Evolutionary conservation across 2,329 filamentous ascomycete species (phyloP).

Genomic region (Aspergillus awamori): DNA sequence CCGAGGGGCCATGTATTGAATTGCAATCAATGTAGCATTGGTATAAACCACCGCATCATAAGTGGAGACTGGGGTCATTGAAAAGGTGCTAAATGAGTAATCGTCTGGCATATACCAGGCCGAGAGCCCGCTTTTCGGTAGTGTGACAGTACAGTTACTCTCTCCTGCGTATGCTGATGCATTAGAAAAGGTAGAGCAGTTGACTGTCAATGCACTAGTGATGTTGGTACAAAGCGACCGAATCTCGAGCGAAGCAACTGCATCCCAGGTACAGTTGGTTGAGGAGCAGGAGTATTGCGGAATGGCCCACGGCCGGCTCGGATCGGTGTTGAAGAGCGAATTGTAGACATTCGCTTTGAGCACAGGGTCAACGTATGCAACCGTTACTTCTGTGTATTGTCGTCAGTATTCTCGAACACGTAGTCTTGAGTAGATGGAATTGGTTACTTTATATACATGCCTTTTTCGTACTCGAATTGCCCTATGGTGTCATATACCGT

Average conservation of each 20-base stretch:
- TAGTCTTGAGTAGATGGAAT: neutral
- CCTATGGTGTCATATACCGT: no score
- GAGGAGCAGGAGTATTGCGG: constrained; percentile 15
- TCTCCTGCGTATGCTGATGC: no score
- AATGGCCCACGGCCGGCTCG: constrained; percentile 11
- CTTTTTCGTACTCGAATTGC: no score
- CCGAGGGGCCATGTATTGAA: no score
- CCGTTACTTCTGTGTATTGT: neutral
- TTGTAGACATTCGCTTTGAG: constrained; percentile 19
- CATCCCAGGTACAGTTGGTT: constrained; percentile 19
- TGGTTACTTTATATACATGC: no score
- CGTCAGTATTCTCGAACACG: neutral
- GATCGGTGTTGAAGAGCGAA: constrained; percentile 15
- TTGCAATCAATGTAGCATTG: no score
- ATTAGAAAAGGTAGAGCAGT: constrained; percentile 1
- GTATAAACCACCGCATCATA: no score
- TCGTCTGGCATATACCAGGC: no score
- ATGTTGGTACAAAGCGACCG: constrained; percentile 14
- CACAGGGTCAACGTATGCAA: constrained; percentile 8
- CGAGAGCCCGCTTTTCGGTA: neutral
- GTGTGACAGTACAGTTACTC: neutral
- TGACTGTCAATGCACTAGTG: neutral
- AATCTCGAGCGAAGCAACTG: constrained; percentile 4
- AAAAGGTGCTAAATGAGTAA: no score
- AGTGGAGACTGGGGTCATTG: no score